Evolutionary conservation across 2,329 filamentous ascomycete species (phyloP).

Genomic region (Thyridium curvatum): DNA sequence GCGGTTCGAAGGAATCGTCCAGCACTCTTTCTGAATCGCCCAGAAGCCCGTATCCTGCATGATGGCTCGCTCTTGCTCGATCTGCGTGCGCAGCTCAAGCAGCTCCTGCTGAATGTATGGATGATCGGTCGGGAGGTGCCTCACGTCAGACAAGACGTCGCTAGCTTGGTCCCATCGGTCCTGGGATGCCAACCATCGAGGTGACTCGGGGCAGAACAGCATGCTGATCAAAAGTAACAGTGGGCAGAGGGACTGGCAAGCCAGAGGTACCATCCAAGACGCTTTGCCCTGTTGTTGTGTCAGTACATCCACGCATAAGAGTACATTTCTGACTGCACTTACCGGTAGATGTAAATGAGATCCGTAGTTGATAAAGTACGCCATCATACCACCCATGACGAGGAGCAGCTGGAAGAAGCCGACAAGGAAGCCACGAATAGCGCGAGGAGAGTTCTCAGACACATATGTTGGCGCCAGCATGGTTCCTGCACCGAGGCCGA

Average conservation of each 20-base stretch:
- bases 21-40: slow-evolving; percentile 11
- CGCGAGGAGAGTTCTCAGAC: slow-evolving; percentile 30
- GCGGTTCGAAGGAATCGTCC: slow-evolving; percentile 1
- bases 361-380: slow-evolving; percentile 38
- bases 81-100: slow-evolving; percentile 14
- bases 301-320: no score
- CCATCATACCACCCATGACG: no score
- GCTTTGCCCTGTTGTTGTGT: no score
- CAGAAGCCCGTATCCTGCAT: slow-evolving; percentile 6
- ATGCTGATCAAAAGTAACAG: slow-evolving; percentile 50
- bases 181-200: slow-evolving; percentile 55
- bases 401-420: slow-evolving; percentile 20
- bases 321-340: no score
- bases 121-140: slow-evolving; percentile 22
- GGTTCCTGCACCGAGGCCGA: slow-evolving; percentile 28
- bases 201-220: slow-evolving; percentile 55
- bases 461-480: slow-evolving; percentile 32
- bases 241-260: slow-evolving; percentile 55
- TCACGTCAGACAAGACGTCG: slow-evolving; percentile 25
- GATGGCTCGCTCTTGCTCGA: slow-evolving; percentile 12
- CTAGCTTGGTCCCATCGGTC: slow-evolving; percentile 57
- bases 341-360: no score
- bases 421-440: slow-evolving; percentile 30
- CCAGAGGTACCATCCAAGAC: slow-evolving; percentile 43
- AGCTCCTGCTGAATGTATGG: slow-evolving; percentile 23